These are phyloP conservation scores for Cladosporium sphaerospermum DNA, from an alignment of 2,329 filamentous ascomycete species.

Conservation along the genomic window DNA sequence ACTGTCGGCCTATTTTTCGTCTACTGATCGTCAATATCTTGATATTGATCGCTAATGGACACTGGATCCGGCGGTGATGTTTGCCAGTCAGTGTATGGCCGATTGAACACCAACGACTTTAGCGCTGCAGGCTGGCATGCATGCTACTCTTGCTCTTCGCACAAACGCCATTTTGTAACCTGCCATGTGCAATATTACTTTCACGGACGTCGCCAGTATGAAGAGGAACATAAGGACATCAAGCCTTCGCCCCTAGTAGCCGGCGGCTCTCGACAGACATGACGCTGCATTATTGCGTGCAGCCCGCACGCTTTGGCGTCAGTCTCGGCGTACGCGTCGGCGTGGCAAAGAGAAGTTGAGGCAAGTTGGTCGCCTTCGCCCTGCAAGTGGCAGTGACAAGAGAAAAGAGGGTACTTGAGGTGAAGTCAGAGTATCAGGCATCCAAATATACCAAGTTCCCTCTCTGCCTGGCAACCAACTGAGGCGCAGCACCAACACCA, in stretches of 20 bases:
- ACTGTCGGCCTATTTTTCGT: neutral
- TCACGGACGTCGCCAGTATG: neutral
- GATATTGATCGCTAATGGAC: neutral
- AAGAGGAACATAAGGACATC: neutral
- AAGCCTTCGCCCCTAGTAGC: neutral
- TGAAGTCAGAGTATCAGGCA: neutral
- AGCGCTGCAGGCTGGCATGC: neutral
- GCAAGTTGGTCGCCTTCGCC: neutral
- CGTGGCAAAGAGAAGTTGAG: neutral
- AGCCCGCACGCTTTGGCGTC: neutral
- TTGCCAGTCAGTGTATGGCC: neutral
- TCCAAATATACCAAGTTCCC: neutral
- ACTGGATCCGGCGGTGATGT: neutral
- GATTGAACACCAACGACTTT: constrained; percentile 1
- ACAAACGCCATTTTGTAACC: neutral
- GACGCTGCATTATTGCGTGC: neutral
- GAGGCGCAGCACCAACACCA: constrained; percentile 4
- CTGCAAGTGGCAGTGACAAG: neutral
- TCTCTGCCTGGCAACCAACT: neutral
- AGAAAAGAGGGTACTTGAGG: neutral
- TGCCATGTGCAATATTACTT: neutral
- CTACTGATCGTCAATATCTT: neutral
- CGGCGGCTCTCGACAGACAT: neutral
- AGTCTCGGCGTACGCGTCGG: neutral
- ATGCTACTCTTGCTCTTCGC: neutral